Percentiles rank a stretch among this genome's conserved stretches.
phyloP scores from a whole-genome alignment of 2,329 filamentous ascomycete genomes.

The Ophiostoma australiae region DNA sequence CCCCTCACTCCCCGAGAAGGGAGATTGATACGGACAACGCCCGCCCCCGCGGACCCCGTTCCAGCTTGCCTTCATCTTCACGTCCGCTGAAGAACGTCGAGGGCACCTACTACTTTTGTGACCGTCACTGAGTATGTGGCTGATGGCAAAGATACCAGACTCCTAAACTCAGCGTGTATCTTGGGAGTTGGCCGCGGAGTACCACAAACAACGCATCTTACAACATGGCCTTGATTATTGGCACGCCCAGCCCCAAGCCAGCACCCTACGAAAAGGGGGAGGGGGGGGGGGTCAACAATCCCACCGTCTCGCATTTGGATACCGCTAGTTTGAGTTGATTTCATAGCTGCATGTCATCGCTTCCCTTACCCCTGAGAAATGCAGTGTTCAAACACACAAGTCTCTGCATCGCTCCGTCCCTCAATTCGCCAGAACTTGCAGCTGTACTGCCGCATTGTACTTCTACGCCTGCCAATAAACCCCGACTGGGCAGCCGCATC shows the following conservation, averaged over 20 bases:
- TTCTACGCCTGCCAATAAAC: neutral
- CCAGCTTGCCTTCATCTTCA: neutral
- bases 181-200: neutral
- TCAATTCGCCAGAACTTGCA: slow-evolving; percentile 16
- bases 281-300: neutral
- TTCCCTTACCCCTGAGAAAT: slow-evolving; percentile 23
- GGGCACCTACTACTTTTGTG: neutral
- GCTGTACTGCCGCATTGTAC: neutral
- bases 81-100: neutral
- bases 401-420: neutral
- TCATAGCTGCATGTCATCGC: slow-evolving; percentile 22
- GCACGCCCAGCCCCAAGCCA: neutral
- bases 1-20: neutral
- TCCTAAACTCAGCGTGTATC: neutral
- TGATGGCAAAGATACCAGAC: neutral
- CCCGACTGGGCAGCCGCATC: neutral
- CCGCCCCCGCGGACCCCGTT: neutral
- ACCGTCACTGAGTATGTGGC: neutral
- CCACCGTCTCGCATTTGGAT: slow-evolving; percentile 10
- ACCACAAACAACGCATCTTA: neutral
- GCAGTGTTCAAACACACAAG: slow-evolving; percentile 16
- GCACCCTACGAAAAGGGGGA: neutral
- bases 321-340: slow-evolving; percentile 17
- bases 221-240: neutral
- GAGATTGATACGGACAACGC: neutral